Evolutionary conservation across 2,329 filamentous ascomycete genomes (phyloP).

Genomic region (Colletotrichum cereale): DNA sequence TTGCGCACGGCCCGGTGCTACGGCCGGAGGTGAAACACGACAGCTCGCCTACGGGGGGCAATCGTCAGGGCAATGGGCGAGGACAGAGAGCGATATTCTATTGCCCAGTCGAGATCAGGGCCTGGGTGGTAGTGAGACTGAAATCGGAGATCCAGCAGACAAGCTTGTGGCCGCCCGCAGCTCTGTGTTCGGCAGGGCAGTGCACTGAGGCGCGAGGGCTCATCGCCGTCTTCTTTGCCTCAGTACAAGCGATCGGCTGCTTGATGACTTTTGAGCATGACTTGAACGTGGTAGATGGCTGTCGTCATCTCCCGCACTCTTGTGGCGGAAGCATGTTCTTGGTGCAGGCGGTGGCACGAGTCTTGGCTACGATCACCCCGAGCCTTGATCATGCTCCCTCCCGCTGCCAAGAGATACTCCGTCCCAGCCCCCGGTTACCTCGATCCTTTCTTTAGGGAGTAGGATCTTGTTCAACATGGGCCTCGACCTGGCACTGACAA

Average conservation of each 20-base stretch:
- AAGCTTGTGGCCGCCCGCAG: slow-evolving; percentile 3
- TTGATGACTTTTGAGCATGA: neutral
- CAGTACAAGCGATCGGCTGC: neutral
- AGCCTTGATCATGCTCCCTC: slow-evolving; percentile 3
- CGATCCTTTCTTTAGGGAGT: slow-evolving; percentile 1
- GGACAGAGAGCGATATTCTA: slow-evolving; percentile 27
- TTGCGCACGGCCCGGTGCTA: slow-evolving; percentile 34
- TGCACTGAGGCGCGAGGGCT: neutral
- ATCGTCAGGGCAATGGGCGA: slow-evolving; percentile 30
- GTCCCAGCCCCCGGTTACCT: neutral
- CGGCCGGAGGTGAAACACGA: slow-evolving; percentile 35
- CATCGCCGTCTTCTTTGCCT: neutral
- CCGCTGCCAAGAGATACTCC: slow-evolving; percentile 17
- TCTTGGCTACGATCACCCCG: slow-evolving; percentile 10
- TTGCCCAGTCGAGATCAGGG: neutral
- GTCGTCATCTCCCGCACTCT: slow-evolving; percentile 9
- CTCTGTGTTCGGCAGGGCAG: slow-evolving; percentile 16
- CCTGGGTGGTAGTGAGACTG: neutral
- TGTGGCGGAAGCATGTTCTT: slow-evolving; percentile 1
- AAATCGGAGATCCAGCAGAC: neutral
- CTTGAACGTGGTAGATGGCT: slow-evolving; percentile 4
- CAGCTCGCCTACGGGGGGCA: slow-evolving; percentile 20
- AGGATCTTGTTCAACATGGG: neutral
- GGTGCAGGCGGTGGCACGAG: slow-evolving; percentile 17
- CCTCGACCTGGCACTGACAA: neutral